phyloP scores from a whole-genome alignment of 2,329 filamentous ascomycete genomes.

The Sporothrix phasma region DNA sequence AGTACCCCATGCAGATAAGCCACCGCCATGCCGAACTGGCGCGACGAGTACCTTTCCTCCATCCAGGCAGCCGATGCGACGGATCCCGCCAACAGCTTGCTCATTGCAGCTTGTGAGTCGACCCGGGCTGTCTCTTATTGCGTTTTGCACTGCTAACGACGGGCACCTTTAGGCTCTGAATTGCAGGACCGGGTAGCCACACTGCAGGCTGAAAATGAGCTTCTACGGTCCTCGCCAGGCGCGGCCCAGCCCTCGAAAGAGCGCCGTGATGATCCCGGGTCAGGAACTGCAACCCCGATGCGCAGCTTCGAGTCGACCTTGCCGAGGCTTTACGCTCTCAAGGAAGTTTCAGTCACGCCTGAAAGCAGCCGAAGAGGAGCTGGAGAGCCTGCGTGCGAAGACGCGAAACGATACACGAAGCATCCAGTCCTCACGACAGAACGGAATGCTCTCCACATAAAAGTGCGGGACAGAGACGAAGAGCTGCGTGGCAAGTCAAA shows the following conservation, averaged over 20 bases:
- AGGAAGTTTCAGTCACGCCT: constrained; percentile 55
- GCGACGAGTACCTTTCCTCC: constrained; percentile 68
- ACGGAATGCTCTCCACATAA: constrained; percentile 50
- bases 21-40: constrained; percentile 56
- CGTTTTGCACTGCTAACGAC: background rate
- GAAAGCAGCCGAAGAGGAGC: constrained; percentile 51
- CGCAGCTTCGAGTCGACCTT: constrained; percentile 58
- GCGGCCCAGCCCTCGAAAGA: background rate
- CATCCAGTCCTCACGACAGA: constrained; percentile 54
- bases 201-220: constrained; percentile 46
- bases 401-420: constrained; percentile 49
- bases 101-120: constrained; percentile 68
- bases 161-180: constrained; percentile 43
- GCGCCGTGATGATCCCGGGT: constrained; percentile 2
- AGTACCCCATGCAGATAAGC: background rate
- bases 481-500: constrained; percentile 78
- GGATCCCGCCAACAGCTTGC: constrained; percentile 47
- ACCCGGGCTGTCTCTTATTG: background rate
- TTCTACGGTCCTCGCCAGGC: constrained; percentile 11
- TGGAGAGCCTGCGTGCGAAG: constrained; percentile 48
- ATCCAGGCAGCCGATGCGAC: constrained; percentile 65
- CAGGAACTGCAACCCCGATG: constrained; percentile 27
- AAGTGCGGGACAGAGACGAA: constrained; percentile 71
- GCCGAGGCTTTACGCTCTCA: constrained; percentile 67
- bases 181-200: constrained; percentile 57